Evolutionary conservation across 2,329 filamentous ascomycete genomes (phyloP).

Genomic region (Phialemoniopsis sp.): DNA sequence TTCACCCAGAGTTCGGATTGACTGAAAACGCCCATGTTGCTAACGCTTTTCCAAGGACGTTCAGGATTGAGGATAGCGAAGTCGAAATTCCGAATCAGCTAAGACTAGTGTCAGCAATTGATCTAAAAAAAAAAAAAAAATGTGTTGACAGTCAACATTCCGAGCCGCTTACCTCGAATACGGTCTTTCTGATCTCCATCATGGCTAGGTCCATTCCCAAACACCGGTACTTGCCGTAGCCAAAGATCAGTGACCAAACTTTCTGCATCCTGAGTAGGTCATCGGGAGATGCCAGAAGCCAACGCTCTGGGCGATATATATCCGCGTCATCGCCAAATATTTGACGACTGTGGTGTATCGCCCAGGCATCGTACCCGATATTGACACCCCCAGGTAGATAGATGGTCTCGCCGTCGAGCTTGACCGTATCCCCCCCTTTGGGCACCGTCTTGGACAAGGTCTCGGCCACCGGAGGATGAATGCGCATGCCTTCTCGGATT

Average conservation of each 20-base stretch:
- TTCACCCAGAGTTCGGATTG: too few relatives aligned
- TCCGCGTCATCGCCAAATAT: constrained; percentile 39
- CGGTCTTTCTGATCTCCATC: constrained; percentile 22
- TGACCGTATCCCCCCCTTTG: constrained; percentile 56
- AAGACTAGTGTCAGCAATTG: neutral
- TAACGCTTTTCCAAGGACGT: too few relatives aligned
- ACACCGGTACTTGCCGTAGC: constrained; percentile 22
- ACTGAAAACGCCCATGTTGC: too few relatives aligned
- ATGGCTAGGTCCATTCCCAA: constrained; percentile 21
- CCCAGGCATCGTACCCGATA: constrained; percentile 72
- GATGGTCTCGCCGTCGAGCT: constrained; percentile 65
- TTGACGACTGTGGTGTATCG: constrained; percentile 45
- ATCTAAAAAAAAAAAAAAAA: too few relatives aligned
- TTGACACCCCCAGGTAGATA: constrained; percentile 35
- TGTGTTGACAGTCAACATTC: too few relatives aligned
- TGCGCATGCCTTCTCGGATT: constrained; percentile 72
- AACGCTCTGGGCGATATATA: constrained; percentile 38
- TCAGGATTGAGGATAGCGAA: neutral
- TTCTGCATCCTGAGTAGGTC: constrained; percentile 12
- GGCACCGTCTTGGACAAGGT: constrained; percentile 73
- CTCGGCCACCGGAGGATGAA: constrained; percentile 71
- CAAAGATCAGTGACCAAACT: constrained; percentile 18
- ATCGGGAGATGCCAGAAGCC: constrained; percentile 24
- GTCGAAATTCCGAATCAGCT: neutral
- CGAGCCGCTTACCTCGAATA: constrained; percentile 18